These are phyloP conservation scores for Eremomyces bilateralis DNA, from an alignment of 495 filamentous ascomycete genomes.

Conservation along the genomic window DNA sequence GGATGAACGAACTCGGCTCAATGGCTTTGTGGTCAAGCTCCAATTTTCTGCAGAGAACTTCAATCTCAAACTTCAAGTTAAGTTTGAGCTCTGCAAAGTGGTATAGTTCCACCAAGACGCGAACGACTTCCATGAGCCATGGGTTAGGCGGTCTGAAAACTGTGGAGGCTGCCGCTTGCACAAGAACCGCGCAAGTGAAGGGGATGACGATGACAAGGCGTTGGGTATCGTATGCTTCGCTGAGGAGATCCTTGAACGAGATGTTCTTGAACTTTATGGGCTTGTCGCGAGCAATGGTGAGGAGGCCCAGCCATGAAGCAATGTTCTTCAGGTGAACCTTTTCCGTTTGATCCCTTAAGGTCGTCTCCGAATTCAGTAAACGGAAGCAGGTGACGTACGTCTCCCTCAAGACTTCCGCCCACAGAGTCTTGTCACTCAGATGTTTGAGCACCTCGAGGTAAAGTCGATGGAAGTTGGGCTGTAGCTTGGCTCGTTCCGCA, in stretches of 20 bases:
- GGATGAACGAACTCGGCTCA: conserved; percentile 61
- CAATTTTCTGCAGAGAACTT: conserved; percentile 86
- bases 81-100: conserved; percentile 80
- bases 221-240: conserved; percentile 80
- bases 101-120: conserved; percentile 75
- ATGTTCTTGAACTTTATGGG: conserved; percentile 94
- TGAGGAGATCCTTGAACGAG: conserved; percentile 82
- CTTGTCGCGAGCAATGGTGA: conserved; percentile 86
- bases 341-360: conserved; percentile 56
- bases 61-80: conserved; percentile 94
- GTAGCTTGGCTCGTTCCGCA: conserved; percentile 84
- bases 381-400: conserved; percentile 71
- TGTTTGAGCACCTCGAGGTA: conserved; percentile 77
- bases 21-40: conserved; percentile 69
- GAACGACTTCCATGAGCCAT: conserved; percentile 88
- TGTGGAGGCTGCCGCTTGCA: conserved; percentile 60
- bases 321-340: conserved; percentile 78
- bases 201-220: conserved; percentile 80
- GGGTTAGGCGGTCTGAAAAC: conserved; percentile 91
- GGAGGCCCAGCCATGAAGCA: conserved; percentile 73
- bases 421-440: conserved; percentile 56
- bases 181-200: conserved; percentile 86
- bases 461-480: conserved; percentile 83
- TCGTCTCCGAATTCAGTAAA: conserved; percentile 73
- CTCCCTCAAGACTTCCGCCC: conserved; percentile 76